phyloP scores from a whole-genome alignment of 371 early-diverging fungal genomes.

The Vairimorpha necatrix region DNA sequence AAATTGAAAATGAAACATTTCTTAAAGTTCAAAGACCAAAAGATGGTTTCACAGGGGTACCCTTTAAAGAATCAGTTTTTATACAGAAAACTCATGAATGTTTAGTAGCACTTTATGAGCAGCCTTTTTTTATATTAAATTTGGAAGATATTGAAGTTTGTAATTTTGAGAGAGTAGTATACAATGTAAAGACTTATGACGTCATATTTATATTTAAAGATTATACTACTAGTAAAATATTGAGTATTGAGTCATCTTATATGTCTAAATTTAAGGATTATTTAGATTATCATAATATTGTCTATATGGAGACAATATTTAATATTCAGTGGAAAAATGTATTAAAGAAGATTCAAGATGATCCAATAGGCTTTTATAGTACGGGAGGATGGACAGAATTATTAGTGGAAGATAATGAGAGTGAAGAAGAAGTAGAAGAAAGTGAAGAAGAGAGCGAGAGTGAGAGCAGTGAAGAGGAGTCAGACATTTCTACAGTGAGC shows the following conservation, averaged over 20 bases:
- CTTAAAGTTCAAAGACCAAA: slow-evolving; percentile 88
- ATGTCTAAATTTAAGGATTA: slow-evolving; percentile 91
- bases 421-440: slow-evolving; percentile 39
- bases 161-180: slow-evolving; percentile 91
- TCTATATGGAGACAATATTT: slow-evolving; percentile 87
- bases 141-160: slow-evolving; percentile 89
- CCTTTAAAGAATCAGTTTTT: slow-evolving; percentile 80
- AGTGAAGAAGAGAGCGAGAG: slow-evolving; percentile 34
- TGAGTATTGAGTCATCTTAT: slow-evolving; percentile 83
- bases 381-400: slow-evolving; percentile 83
- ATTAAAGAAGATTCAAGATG: slow-evolving; percentile 90
- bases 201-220: slow-evolving; percentile 95
- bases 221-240: slow-evolving; percentile 82
- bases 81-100: slow-evolving; percentile 92
- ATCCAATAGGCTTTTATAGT: slow-evolving; percentile 86
- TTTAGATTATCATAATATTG: slow-evolving; percentile 89
- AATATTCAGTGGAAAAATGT: slow-evolving; percentile 94
- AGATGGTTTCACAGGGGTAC: slow-evolving; percentile 87
- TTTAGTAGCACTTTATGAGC: slow-evolving; percentile 87
- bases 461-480: slow-evolving; percentile 15
- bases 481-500: slow-evolving; percentile 40
- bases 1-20: slow-evolving; percentile 71
- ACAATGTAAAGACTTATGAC: slow-evolving; percentile 95
- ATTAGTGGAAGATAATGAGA: slow-evolving; percentile 66
- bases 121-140: slow-evolving; percentile 85